phyloP scores from a whole-genome alignment of 768 basidiomycete genomes.

The Strobilomyces echinocephalus region DNA sequence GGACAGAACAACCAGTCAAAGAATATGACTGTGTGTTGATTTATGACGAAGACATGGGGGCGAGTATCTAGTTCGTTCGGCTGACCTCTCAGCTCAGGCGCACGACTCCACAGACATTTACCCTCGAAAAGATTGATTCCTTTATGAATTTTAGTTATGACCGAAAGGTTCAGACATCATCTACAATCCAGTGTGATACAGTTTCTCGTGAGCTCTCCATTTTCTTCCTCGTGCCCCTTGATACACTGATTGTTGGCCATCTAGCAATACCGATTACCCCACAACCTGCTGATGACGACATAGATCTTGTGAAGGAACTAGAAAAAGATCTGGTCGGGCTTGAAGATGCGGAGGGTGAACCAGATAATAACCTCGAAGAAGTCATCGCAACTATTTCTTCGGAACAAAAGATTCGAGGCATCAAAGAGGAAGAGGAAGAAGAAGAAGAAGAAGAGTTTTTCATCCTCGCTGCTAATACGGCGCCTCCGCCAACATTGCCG shows the following conservation, averaged over 20 bases:
- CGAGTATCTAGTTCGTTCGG: slow-evolving; percentile 31
- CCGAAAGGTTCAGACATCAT: slow-evolving; percentile 35
- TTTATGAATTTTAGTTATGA: slow-evolving; percentile 52
- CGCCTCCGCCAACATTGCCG: slow-evolving; percentile 22
- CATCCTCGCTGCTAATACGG: slow-evolving; percentile 19
- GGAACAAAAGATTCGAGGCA: slow-evolving; percentile 31
- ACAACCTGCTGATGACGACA: slow-evolving; percentile 25
- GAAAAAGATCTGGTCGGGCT: slow-evolving; percentile 25
- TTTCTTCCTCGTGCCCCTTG: not conserved
- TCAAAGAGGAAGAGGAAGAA: slow-evolving; percentile 21
- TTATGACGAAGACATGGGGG: slow-evolving; percentile 71
- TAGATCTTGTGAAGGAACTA: slow-evolving; percentile 27
- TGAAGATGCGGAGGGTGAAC: slow-evolving; percentile 37
- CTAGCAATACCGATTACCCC: slow-evolving; percentile 19
- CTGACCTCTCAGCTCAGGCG: slow-evolving; percentile 6
- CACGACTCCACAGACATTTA: slow-evolving; percentile 49
- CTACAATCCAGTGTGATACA: slow-evolving; percentile 10
- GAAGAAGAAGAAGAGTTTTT: slow-evolving; percentile 30
- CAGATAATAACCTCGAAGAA: slow-evolving; percentile 44
- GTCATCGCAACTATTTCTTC: slow-evolving; percentile 30
- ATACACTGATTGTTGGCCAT: not conserved
- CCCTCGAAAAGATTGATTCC: slow-evolving; percentile 72
- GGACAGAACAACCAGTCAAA: slow-evolving; percentile 53
- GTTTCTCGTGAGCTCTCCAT: slow-evolving; percentile 21
- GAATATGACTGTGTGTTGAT: slow-evolving; percentile 76